These are phyloP conservation scores for Leucoagaricus sp. DNA, from an alignment of 1,284 basidiomycete genomes.

Conservation along the genomic window DNA sequence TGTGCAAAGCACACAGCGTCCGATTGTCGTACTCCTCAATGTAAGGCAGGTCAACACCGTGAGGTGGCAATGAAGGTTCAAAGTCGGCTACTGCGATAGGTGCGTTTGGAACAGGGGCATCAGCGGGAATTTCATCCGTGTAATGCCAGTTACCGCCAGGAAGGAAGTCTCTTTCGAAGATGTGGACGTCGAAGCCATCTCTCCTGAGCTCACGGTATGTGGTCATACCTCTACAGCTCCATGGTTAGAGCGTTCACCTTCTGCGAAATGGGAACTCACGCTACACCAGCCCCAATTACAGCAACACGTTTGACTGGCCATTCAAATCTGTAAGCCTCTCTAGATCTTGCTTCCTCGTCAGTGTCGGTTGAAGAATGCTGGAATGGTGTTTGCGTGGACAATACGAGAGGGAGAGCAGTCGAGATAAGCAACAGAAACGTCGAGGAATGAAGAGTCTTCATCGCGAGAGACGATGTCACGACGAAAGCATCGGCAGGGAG, in stretches of 20 bases:
- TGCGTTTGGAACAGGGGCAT: slow-evolving; percentile 43
- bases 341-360: no score
- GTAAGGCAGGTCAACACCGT: slow-evolving; percentile 31
- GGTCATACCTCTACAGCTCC: slow-evolving; percentile 32
- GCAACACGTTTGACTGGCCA: slow-evolving; percentile 39
- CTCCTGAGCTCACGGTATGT: slow-evolving; percentile 36
- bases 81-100: slow-evolving; percentile 41
- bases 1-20: slow-evolving; percentile 21
- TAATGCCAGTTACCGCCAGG: slow-evolving; percentile 53
- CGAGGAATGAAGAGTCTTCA: no score
- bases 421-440: no score
- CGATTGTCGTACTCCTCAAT: slow-evolving; percentile 32
- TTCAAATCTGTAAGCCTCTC: slow-evolving; percentile 30
- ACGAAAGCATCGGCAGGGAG: no score
- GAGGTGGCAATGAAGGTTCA: slow-evolving; percentile 37
- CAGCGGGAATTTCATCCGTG: slow-evolving; percentile 36
- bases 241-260: background rate
- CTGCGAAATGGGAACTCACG: slow-evolving; percentile 26
- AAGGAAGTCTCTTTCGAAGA: slow-evolving; percentile 44
- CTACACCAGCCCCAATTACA: slow-evolving; percentile 40
- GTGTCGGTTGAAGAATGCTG: no score
- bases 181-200: slow-evolving; percentile 38
- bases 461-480: no score
- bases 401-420: no score
- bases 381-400: no score